Evolutionary conservation across 768 basidiomycete species (phyloP).

Genomic region (Amanita thiersii): DNA sequence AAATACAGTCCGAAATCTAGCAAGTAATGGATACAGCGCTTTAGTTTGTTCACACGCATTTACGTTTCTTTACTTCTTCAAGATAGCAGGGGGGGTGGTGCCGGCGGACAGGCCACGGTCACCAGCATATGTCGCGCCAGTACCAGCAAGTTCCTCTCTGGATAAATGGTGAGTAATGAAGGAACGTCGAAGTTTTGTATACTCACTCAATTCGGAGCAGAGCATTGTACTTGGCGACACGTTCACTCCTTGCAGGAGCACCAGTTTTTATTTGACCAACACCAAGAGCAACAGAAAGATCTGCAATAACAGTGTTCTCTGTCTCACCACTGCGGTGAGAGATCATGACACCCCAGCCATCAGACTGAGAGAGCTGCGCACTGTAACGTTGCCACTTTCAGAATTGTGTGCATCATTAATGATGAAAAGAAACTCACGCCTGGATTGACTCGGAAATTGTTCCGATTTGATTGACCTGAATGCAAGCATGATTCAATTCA

Average conservation of each 20-base stretch:
- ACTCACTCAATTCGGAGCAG: conserved; percentile 86
- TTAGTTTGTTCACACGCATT: conserved; percentile 3
- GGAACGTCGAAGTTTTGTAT: neutral
- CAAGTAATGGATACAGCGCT: conserved; percentile 7
- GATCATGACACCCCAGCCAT: conserved; percentile 99
- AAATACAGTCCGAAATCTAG: conserved; percentile 1
- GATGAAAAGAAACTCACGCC: conserved; percentile 55
- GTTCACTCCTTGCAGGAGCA: conserved; percentile 92
- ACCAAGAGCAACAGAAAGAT: conserved; percentile 89
- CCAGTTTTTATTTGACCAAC: conserved; percentile 98
- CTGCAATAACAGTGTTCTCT: conserved; percentile 94
- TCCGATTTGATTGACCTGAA: conserved; percentile 93
- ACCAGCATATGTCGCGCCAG: conserved; percentile 66
- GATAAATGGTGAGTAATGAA: conserved; percentile 8
- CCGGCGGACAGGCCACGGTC: conserved; percentile 77
- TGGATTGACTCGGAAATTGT: conserved; percentile 99
- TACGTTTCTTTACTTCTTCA: conserved; percentile 44
- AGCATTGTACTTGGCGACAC: conserved; percentile 91
- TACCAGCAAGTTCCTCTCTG: conserved; percentile 53
- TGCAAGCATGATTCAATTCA: neutral
- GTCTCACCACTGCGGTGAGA: conserved; percentile 99
- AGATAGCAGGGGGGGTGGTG: conserved; percentile 58
- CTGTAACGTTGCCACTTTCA: conserved; percentile 27
- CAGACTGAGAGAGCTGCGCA: conserved; percentile 91
- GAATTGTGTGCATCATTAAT: conserved; percentile 1